These are phyloP conservation scores for Magnusiomyces fungicola DNA, from an alignment of 1,139 yeast species.

Conservation along the genomic window DNA sequence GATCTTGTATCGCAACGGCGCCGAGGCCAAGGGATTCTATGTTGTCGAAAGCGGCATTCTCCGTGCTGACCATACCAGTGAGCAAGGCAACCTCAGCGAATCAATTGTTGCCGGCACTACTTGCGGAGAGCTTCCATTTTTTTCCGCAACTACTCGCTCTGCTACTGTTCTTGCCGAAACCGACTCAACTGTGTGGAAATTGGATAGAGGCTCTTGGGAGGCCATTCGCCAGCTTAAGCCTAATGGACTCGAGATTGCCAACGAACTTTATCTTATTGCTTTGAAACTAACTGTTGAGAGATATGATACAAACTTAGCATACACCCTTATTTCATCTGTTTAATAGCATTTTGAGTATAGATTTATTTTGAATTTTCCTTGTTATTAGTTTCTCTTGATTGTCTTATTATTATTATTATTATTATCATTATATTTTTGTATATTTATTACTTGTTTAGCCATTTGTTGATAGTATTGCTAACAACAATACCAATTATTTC, in stretches of 20 bases:
- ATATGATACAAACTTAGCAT: slow-evolving; percentile 41
- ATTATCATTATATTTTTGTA: too few species aligned
- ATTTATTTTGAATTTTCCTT: background rate
- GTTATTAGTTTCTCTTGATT: too few species aligned
- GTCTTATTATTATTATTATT: too few species aligned
- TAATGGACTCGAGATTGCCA: slow-evolving; percentile 49
- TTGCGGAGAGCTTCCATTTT: slow-evolving; percentile 65
- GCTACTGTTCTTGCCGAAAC: slow-evolving; percentile 39
- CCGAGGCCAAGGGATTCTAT: slow-evolving; percentile 42
- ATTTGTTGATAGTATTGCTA: too few species aligned
- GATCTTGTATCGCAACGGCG: slow-evolving; percentile 25
- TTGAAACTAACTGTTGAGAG: slow-evolving; percentile 64
- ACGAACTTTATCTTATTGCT: slow-evolving; percentile 61
- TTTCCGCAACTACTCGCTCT: slow-evolving; percentile 38
- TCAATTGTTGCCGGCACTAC: slow-evolving; percentile 85
- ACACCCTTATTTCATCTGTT: slow-evolving; percentile 25
- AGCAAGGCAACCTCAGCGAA: slow-evolving; percentile 56
- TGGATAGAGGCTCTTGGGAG: slow-evolving; percentile 43
- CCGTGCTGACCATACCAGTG: slow-evolving; percentile 49
- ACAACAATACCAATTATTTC: too few species aligned
- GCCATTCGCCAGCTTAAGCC: slow-evolving; percentile 36
- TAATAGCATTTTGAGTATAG: slow-evolving; percentile 1
- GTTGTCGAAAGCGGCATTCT: slow-evolving; percentile 72
- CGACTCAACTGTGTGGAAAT: slow-evolving; percentile 67
- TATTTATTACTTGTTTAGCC: too few species aligned